Percentiles rank a stretch among this genome's conserved stretches.
Conservation (phyloP, 2,329 filamentous ascomycete genomes). For the Sporothrix phasma region DNA sequence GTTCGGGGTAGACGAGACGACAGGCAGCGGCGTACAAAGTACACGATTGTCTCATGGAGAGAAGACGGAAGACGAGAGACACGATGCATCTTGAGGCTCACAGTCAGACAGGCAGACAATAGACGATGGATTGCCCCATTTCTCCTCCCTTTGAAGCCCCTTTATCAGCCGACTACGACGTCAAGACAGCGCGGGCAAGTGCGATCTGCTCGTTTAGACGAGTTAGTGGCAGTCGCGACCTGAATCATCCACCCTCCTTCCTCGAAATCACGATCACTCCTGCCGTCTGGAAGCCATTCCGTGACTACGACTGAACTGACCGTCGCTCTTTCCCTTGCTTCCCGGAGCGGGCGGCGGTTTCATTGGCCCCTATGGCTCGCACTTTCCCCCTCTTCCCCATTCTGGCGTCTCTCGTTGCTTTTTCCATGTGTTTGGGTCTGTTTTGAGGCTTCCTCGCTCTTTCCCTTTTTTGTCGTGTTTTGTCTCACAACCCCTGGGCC, state of each 20-base stretch:
- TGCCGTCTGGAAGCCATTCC: not conserved
- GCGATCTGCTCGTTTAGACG: not conserved
- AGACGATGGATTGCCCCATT: not conserved
- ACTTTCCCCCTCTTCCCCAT: not conserved
- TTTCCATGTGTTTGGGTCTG: too few relatives aligned
- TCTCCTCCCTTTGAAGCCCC: not conserved
- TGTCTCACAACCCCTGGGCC: not conserved
- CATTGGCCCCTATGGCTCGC: not conserved
- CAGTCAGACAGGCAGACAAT: not conserved
- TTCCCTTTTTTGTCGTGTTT: not conserved
- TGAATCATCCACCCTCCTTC: not conserved
- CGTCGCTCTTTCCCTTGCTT: conserved; percentile 3
- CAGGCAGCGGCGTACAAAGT: too few relatives aligned
- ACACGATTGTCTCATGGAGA: not conserved
- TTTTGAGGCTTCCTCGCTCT: not conserved
- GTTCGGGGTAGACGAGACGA: too few relatives aligned
- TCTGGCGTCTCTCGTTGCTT: not conserved
- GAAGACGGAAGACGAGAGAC: not conserved
- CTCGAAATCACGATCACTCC: not conserved
- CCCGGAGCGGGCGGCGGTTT: not conserved
- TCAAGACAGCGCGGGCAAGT: not conserved
- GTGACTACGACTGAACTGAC: not conserved
- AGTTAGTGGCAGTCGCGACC: not conserved
- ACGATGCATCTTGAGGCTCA: not conserved
- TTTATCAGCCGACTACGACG: not conserved